phyloP scores from a whole-genome alignment of 352 stramenopile species.

The Pythium plurisporium region DNA sequence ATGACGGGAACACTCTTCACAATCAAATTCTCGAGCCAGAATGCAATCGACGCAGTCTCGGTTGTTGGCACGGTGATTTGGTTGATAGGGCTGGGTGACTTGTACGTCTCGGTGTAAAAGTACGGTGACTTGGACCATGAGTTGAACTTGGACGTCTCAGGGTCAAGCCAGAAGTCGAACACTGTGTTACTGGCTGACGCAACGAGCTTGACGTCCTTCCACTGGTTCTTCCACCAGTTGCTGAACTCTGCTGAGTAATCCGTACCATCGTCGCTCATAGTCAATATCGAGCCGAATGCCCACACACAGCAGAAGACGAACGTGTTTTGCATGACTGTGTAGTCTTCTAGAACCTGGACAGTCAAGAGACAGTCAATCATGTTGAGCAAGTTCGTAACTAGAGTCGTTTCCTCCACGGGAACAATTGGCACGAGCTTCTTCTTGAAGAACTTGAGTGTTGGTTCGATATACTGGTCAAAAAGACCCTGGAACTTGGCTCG shows the following conservation, averaged over 20 bases:
- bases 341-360: constrained; percentile 66
- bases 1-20: constrained; percentile 89
- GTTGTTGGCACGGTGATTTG: constrained; percentile 93
- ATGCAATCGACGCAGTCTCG: constrained; percentile 93
- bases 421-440: constrained; percentile 92
- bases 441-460: constrained; percentile 91
- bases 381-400: constrained; percentile 91
- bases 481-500: constrained; percentile 77
- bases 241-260: constrained; percentile 94
- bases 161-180: constrained; percentile 97
- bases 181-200: constrained; percentile 91
- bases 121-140: constrained; percentile 95
- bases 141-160: constrained; percentile 89
- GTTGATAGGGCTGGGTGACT: constrained; percentile 81
- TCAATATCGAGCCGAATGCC: constrained; percentile 92
- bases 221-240: constrained; percentile 95
- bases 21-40: constrained; percentile 95
- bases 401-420: constrained; percentile 91
- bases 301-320: constrained; percentile 96
- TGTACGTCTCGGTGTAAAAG: constrained; percentile 90
- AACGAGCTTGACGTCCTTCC: constrained; percentile 95
- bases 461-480: constrained; percentile 92
- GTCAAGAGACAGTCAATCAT: constrained; percentile 93
- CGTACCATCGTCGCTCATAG: constrained; percentile 91
- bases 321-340: constrained; percentile 83